phyloP scores from a whole-genome alignment of 306 rosid species.

The Sindora glabra region DNA sequence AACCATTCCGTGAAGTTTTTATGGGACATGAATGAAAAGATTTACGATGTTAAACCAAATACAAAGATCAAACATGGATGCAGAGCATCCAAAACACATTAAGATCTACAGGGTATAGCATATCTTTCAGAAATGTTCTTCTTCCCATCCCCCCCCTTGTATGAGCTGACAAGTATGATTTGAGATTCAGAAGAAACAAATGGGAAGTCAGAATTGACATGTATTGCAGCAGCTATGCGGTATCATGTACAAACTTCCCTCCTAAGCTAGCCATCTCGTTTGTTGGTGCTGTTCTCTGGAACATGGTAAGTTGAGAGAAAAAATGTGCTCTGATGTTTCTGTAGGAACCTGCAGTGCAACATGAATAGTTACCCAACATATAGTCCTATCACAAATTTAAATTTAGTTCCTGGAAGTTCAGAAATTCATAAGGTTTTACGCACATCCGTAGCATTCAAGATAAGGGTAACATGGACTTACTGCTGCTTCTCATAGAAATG shows the following conservation, averaged over 20 bases:
- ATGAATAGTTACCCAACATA: not conserved
- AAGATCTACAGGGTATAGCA: too few species aligned
- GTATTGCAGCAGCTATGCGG: slow-evolving; percentile 11
- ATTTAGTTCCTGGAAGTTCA: not conserved
- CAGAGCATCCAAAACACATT: too few species aligned
- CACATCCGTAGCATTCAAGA: not conserved
- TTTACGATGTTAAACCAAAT: too few species aligned
- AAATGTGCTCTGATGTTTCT: slow-evolving; percentile 43
- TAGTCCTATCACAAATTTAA: too few species aligned
- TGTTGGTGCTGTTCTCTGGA: slow-evolving; percentile 49
- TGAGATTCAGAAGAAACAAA: too few species aligned
- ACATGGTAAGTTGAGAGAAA: slow-evolving; percentile 65
- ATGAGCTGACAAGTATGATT: too few species aligned
- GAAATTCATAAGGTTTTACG: not conserved
- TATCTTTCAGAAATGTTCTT: too few species aligned
- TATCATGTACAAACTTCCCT: slow-evolving; percentile 20
- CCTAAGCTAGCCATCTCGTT: slow-evolving; percentile 26
- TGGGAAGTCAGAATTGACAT: too few species aligned
- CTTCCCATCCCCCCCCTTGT: too few species aligned
- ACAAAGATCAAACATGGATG: too few species aligned
- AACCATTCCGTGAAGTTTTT: too few species aligned
- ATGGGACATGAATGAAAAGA: too few species aligned
- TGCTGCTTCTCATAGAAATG: not conserved
- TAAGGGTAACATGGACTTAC: not conserved
- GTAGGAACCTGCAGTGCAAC: slow-evolving; percentile 59